Base-by-base conservation (phyloP, 164 flowering plant species). In the Amborella trichopoda region DNA sequence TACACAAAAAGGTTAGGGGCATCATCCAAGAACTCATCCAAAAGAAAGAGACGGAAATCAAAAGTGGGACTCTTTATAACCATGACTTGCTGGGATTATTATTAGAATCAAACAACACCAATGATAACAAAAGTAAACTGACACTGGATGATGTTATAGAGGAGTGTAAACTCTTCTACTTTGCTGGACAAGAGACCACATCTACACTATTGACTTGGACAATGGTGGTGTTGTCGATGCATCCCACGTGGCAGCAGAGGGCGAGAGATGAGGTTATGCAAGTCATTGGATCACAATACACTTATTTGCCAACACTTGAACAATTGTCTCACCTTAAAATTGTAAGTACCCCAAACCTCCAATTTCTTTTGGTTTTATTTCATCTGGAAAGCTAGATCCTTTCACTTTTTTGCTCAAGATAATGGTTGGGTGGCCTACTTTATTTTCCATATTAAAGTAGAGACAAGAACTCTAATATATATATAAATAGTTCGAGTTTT, bases 151-250 rank as follows among this genome's bases (percentile, higher is more conserved):
- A 68, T 3, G 53, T 68, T 5, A 47, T 68, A 3, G 68, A 63
- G 53, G 72, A 68, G 23, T 68, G 72, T 53, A 68, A 56, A 23
- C 32, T 68, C 13, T 63, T 68, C 49, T 58, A 49, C 48, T 47
- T 64, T 42, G 63, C 54, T 14, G 63, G 63, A 6, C 58, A 59
- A 17, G 58, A 53, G 27, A 53, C 58, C 2, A 59, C 63, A 6
- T 32, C 53, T n/a, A 45, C 28, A 26, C 41, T 43, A 53, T 26
- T 53, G 8, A 40, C 56, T 28, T 59, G 63, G 63, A 53, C 63
- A 17, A 48, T 53, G 62, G 38, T 58, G 3, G 26, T 27, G 0
- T 14, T 55, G 12, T 3, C 52, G 20, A 46, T 55, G 59, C 43
- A 59, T 26, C 62, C 52, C 10, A 32, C 3, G 18, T 59, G 56